Base-by-base conservation (phyloP, 1,284 basidiomycete genomes). In the Neonothopanus nambi region DNA sequence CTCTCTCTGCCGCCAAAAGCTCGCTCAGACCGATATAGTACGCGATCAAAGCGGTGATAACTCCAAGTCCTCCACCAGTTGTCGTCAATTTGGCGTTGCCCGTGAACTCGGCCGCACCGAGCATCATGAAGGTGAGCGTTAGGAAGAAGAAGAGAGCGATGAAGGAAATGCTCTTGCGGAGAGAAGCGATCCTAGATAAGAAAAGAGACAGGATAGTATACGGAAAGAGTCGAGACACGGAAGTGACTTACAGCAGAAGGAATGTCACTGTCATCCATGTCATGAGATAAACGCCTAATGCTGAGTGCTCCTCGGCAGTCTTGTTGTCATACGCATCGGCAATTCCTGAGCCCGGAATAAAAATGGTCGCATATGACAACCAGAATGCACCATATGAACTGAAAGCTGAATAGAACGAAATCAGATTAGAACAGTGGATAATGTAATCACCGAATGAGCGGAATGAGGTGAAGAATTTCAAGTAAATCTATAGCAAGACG, bases 341-440 rank as follows among this genome's bases (percentile, higher is more conserved):
- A 52, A 95, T 78, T 6, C 83, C 85, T 3, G 77, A 80, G 35
- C 75, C 74, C 18, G 89, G 90, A 56, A 87, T 78, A 63, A 85
- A 70, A 57, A 89, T 80, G 0, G 80, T 75, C 7, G 80, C 87
- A 52, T 83, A 92, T 3, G 88, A 90, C 70, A 92, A 71, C 91
- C 91, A 93, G 76, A 93, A 94, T 1, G 83, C 85, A 53, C 91
- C 92, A 62, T 90, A 95, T 1, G 85, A 85, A 0, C 85, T 75
- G 76, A 94, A 93, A 0, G 91, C 94, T 78, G 80, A 74, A 15
- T 72, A 71, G 33, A 12, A 45, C 33, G 35, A 28, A 20, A 12
- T 35, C 6, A 18, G 5, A 9, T 20, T 0, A 18, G 12, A 23
- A 23, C 2, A n/a, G 37, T 33, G 3, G 9, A 3, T 33, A 9